Base-by-base conservation (phyloP, 2,329 filamentous ascomycete genomes). In the Sclerotinia glacialis region DNA sequence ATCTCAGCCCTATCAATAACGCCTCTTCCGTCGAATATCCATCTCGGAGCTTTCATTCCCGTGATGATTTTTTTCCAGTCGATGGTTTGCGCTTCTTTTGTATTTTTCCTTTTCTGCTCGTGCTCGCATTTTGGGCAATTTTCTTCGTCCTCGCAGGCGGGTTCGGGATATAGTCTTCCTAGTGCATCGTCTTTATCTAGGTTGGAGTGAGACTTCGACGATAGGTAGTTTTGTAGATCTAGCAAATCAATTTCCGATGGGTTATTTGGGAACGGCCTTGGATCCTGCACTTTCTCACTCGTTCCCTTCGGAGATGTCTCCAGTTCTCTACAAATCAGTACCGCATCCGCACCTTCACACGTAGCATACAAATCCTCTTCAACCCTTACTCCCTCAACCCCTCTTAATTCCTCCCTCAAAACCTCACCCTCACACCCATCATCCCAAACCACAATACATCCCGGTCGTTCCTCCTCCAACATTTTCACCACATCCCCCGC, bases 361-460 rank as follows among this genome's bases (percentile, higher is more conserved):
- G 82, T 81, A 34, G 78, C 69, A 66, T 83, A 82, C 28, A 80
- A 77, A 69, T 81, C 76, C 2, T 67, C 77, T 40, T 77, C 78
- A 46, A 83, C 72, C 37, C 73, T 72, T 34, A 76, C 71, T 7
- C 72, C 67, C 1, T 74, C 67, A 18, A 76, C 69, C 23, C 74
- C 69, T 53, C 74, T 73, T 31, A 82, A 72, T 61, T 82, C 80
- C 0, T 74, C 73, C 52, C 76, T 72, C n/a, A 82, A 77, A n/a
- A 78, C 74, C 31, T 76, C 72, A 6, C 75, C 74, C 49, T 74
- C 74, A 71, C 75, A 82, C 66, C 78, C 80, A 1, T 89, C 88
- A 75, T 93, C 89, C 74, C 86, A 92, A 66, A 92, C 84, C 58
- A 86, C 83, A 61, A 92, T 83, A 74, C 89, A 85, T 5, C 79